Base-by-base conservation (phyloP, 768 basidiomycete genomes). In the Dioszegia aurantiaca region DNA sequence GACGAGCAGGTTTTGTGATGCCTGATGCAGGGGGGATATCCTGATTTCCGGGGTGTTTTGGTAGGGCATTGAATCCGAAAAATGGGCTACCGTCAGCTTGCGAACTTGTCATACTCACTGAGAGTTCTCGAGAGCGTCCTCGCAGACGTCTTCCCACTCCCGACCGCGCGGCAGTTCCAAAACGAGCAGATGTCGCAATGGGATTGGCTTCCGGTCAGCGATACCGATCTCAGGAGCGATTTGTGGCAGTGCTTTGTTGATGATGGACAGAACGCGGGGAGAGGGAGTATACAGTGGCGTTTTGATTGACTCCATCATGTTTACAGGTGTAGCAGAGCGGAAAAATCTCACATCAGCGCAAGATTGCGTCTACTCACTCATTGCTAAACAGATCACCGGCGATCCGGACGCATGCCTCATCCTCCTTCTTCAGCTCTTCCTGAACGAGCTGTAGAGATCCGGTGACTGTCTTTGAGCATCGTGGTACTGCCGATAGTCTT, bases 1-100 rank as follows among this genome's bases (percentile, higher is more conserved):
- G 56, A 1, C 71, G 59, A 16, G 71, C 62, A 8, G 73, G 68
- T 53, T 69, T 60, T 16, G 67, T 65, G 68, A 72, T 74, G 8
- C 28, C 28, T 3, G 55, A 19, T 8, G 75, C 61, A 5, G 75
- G 70, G 0, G 75, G 75, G 11, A 76, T 65, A 61, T 74, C 72
- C 53, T 76, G 72, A 65, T 76, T 76, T 2, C 75, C 75, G 8
- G 75, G 75, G 0, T 71, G 57, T 47, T 43, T 27, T 10, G 73
- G 65, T 3, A 74, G 56, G 48, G 74, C 73, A 63, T 74, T 76
- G 67, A 71, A 76, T 14, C 65, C 69, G 6, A 67, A 68, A 36
- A 76, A 74, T 1, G 75, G 75, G 4, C 74, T 73, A 19, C 14
- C 9, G 27, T 54, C 11, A 55, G 54, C n/a, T 6, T 1, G 1